Conservation (phyloP, 2,329 filamentous ascomycete genomes). For the Clarireedia hainanense region DNA sequence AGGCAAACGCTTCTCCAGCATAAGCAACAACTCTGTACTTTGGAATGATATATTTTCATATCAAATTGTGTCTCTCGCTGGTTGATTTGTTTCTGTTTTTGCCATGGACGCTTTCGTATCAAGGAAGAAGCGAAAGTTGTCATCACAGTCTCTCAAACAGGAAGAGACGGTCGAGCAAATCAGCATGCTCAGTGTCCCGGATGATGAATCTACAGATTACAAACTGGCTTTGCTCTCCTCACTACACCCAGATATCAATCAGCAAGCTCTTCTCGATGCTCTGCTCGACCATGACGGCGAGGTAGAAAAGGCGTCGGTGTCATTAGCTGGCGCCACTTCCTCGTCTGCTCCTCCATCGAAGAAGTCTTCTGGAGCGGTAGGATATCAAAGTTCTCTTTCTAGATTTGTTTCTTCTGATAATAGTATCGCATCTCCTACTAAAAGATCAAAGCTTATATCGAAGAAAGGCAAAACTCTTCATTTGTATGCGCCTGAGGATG, state of each 20-base stretch:
- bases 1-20: neutral
- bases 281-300: conserved; percentile 72
- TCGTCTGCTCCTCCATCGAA: conserved; percentile 14
- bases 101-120: conserved; percentile 52
- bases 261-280: conserved; percentile 67
- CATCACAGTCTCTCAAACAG: conserved; percentile 3
- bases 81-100: no score
- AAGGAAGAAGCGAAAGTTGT: conserved; percentile 43
- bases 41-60: neutral
- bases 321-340: conserved; percentile 35
- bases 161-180: conserved; percentile 13
- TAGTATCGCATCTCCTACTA: conserved; percentile 21
- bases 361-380: conserved; percentile 29
- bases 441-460: conserved; percentile 47
- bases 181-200: conserved; percentile 19
- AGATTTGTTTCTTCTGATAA: conserved; percentile 32
- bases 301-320: conserved; percentile 55
- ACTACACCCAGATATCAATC: conserved; percentile 55
- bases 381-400: conserved; percentile 57
- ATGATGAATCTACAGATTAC: conserved; percentile 76
- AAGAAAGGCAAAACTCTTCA: conserved; percentile 78
- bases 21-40: neutral
- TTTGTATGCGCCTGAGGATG: conserved; percentile 72
- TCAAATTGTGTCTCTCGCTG: no score
- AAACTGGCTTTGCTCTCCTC: conserved; percentile 82